Base-by-base conservation (phyloP, 768 basidiomycete species). In the Lepiota subincarnata region DNA sequence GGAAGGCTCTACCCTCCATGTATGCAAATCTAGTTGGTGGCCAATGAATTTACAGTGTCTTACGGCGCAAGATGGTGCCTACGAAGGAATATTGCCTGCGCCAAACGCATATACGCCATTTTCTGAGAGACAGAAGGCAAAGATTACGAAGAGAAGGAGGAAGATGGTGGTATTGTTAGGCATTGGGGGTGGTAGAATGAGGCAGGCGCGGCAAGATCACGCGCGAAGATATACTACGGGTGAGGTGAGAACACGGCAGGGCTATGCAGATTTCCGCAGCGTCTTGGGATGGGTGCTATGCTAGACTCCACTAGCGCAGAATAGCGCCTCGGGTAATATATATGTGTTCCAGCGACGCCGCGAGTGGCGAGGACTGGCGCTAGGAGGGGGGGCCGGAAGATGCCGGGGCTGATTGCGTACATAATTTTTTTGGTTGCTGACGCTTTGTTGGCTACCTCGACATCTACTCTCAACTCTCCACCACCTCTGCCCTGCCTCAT, bases 61-160 rank as follows among this genome's bases (percentile, higher is more conserved):
- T 52, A 45, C 48, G 26, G 26, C 7, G 36, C 35, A 28, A 34
- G 53, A 53, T 57, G 54, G 35, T 34, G 67, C 76, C 61, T 66
- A 86, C 75, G 79, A 80, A 35, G 91, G 91, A 61, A 95, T 93
- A 63, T 94, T 92, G 37, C 92, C 92, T 48, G 87, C 86, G n/a
- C 85, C 86, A 57, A 89, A 90, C 5, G 86, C 87, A 62, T 82
- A 76, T 13, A 86, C 85, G 53, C 80, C 78, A 70, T 81, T 78
- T 2, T 64, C 59, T 3, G 81, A 71, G 43, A 86, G 65, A 64
- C 80, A 84, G 56, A 87, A 70, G 10, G 80, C 76, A 53, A 81
- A 80, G 55, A 77, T 64, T 53, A 75, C 70, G 37, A 84, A 57
- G 22, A 78, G 61, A 10, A 85, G 66, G 20, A 82, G 64, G 36